These are phyloP conservation scores for Aspergillus sergii DNA, from an alignment of 2,329 filamentous ascomycete genomes.

Conservation along the genomic window DNA sequence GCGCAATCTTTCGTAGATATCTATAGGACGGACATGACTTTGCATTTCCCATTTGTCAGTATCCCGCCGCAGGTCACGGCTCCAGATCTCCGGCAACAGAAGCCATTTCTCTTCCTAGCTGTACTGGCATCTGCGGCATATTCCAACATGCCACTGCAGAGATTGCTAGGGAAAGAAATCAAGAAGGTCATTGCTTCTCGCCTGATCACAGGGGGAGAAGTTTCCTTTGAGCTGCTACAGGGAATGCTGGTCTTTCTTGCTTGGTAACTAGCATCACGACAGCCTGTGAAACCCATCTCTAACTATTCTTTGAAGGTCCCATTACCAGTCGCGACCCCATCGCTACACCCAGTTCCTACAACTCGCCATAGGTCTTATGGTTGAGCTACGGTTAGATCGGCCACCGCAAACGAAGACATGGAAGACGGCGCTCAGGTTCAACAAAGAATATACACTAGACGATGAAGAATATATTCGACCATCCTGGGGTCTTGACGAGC, in stretches of 20 bases:
- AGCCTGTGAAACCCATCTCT: background rate
- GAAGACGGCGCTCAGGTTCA: constrained; percentile 31
- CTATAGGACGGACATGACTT: constrained; percentile 39
- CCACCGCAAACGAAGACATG: constrained; percentile 28
- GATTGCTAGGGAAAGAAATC: constrained; percentile 34
- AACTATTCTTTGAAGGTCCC: constrained; percentile 25
- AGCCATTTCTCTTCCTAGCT: constrained; percentile 40
- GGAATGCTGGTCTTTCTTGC: constrained; percentile 40
- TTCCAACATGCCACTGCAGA: constrained; percentile 37
- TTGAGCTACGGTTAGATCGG: constrained; percentile 36
- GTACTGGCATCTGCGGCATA: constrained; percentile 37
- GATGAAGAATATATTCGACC: constrained; percentile 5
- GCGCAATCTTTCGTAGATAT: constrained; percentile 29
- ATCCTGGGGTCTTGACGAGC: constrained; percentile 42
- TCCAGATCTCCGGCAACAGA: constrained; percentile 29
- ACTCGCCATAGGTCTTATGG: constrained; percentile 39
- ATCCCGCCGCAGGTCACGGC: constrained; percentile 29
- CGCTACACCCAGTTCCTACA: constrained; percentile 40
- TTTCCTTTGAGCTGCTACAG: constrained; percentile 44
- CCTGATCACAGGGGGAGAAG: constrained; percentile 34
- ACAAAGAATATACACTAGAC: constrained; percentile 22
- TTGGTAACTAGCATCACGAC: constrained; percentile 26
- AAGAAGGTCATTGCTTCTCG: constrained; percentile 33
- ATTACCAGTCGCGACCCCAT: constrained; percentile 35
- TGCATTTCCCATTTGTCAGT: constrained; percentile 43